Percentiles rank a stretch among this genome's conserved stretches.
Conservation (phyloP, 345 rosid genomes). For the Hibiscus syriacus region DNA sequence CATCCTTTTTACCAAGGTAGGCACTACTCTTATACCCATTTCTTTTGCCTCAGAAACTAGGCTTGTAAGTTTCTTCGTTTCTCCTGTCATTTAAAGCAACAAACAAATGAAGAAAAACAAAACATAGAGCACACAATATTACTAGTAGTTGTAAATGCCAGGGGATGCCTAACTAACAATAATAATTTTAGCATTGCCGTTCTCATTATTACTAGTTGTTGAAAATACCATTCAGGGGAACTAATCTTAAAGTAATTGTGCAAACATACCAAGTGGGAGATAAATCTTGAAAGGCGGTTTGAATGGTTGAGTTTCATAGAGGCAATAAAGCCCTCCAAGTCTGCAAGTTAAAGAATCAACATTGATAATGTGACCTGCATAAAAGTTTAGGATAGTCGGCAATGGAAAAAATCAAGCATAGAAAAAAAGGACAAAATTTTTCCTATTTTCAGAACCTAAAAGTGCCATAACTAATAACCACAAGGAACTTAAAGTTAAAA, state of each 20-base stretch:
- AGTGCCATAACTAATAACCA: background rate
- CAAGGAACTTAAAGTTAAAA: background rate
- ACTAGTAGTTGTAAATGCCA: too few species aligned
- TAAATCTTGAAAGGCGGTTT: slow-evolving; percentile 67
- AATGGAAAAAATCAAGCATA: background rate
- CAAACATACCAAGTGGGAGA: slow-evolving; percentile 57
- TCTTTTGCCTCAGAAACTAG: slow-evolving; percentile 54
- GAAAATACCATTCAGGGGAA: background rate
- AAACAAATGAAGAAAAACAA: background rate
- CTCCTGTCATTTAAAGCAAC: slow-evolving; percentile 34
- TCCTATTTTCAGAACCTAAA: background rate
- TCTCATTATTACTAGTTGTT: background rate
- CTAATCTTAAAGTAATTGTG: background rate
- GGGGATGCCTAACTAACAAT: background rate
- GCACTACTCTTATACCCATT: slow-evolving; percentile 37
- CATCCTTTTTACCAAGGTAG: slow-evolving; percentile 55
- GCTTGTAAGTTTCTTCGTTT: slow-evolving; percentile 55
- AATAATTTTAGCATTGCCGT: background rate
- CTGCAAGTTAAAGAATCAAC: slow-evolving; percentile 46
- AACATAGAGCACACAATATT: background rate
- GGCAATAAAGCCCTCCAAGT: slow-evolving; percentile 84
- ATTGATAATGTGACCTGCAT: slow-evolving; percentile 63
- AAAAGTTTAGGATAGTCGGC: background rate
- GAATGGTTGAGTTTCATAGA: slow-evolving; percentile 76
- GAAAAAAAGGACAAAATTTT: background rate